Conservation (phyloP, 2,329 filamentous ascomycete species). For the Zasmidium citrigriseum region DNA sequence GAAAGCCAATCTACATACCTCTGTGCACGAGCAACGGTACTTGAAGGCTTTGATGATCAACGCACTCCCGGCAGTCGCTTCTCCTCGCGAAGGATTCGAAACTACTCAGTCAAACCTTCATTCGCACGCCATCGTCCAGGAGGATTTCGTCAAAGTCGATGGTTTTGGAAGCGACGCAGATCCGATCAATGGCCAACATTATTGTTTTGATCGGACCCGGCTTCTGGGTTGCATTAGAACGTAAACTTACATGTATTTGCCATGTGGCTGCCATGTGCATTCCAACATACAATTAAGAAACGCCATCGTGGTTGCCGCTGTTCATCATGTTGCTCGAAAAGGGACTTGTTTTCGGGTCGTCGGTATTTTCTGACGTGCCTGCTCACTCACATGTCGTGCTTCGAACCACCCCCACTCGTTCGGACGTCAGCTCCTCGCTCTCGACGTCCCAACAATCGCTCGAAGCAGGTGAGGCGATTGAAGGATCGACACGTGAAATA, state of each 20-base stretch:
- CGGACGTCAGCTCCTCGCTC: neutral
- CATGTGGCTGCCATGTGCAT: conserved; percentile 18
- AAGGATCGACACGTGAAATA: neutral
- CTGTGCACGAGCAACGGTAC: no score
- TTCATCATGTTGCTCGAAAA: neutral
- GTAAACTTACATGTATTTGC: conserved; percentile 6
- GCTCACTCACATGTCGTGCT: conserved; percentile 6
- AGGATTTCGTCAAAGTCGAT: conserved; percentile 8
- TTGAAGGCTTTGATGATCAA: no score
- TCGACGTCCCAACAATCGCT: neutral
- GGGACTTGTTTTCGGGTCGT: conserved; percentile 7
- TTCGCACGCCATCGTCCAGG: conserved; percentile 18
- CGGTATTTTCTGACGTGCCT: conserved; percentile 7
- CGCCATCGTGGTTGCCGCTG: no score
- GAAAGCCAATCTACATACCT: neutral
- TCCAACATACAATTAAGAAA: neutral
- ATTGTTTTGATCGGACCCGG: neutral
- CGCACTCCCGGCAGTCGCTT: no score
- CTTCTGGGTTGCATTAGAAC: conserved; percentile 3
- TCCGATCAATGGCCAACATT: no score
- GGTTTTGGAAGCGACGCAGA: no score
- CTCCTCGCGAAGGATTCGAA: no score
- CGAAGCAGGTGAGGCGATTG: neutral
- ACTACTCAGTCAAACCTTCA: neutral
- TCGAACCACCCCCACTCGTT: conserved; percentile 1